Conservation (phyloP, 2,329 filamentous ascomycete genomes). For the Fusarium sp. region DNA sequence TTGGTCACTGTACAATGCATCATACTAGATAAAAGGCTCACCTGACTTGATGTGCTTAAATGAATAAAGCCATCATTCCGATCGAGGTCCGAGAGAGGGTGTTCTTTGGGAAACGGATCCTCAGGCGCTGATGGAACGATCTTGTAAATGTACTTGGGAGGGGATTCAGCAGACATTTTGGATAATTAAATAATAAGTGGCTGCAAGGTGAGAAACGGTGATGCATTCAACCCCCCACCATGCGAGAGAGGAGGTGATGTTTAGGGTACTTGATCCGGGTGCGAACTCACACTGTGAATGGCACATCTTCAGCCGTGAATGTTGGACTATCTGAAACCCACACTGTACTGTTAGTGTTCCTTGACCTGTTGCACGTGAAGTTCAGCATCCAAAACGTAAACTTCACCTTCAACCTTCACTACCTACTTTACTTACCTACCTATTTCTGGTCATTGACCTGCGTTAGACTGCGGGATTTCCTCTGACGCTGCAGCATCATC, state of each 20-base stretch:
- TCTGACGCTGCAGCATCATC: slow-evolving; percentile 34
- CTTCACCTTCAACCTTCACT: slow-evolving; percentile 30
- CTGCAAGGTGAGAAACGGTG: not conserved
- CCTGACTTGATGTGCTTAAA: slow-evolving; percentile 70
- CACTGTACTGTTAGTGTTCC: slow-evolving; percentile 30
- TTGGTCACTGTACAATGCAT: not conserved
- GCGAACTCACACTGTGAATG: slow-evolving; percentile 21
- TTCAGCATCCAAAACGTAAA: slow-evolving; percentile 19
- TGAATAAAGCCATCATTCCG: slow-evolving; percentile 73
- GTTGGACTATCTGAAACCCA: not conserved
- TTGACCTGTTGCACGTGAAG: slow-evolving; percentile 35
- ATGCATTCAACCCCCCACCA: slow-evolving; percentile 17
- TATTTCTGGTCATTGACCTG: slow-evolving; percentile 3
- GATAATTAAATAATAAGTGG: not conserved
- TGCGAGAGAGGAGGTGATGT: slow-evolving; percentile 15
- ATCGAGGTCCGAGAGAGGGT: slow-evolving; percentile 73
- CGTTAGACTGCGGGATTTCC: slow-evolving; percentile 31
- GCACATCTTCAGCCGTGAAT: not conserved
- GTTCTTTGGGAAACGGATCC: slow-evolving; percentile 66
- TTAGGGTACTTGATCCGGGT: slow-evolving; percentile 21
- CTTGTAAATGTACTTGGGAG: slow-evolving; percentile 70
- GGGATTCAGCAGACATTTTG: slow-evolving; percentile 52
- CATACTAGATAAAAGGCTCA: slow-evolving; percentile 43
- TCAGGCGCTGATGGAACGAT: slow-evolving; percentile 69
- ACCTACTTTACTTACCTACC: not conserved